A percentile compares a stretch with the other conserved stretches of the same genome.
Conservation (phyloP, 1,284 basidiomycete species). For the Inonotus obliquus region DNA sequence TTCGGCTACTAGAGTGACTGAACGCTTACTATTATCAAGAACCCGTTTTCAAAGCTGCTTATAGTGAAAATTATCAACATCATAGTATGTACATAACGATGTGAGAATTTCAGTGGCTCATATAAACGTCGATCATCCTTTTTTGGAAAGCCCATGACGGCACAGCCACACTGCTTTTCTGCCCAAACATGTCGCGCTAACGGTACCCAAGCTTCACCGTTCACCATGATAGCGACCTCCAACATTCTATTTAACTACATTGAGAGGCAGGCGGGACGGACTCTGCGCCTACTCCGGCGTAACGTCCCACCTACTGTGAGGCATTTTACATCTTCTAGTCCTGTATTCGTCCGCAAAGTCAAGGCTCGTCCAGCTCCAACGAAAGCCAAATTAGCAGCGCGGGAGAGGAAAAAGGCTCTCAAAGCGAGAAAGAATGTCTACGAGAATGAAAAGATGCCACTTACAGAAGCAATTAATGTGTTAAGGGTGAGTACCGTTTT, state of each 20-base stretch:
- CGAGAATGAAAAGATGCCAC: constrained; percentile 55
- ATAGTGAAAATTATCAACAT: too few species aligned
- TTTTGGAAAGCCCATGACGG: not conserved
- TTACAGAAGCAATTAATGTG: constrained; percentile 60
- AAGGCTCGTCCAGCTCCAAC: constrained; percentile 18
- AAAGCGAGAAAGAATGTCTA: constrained; percentile 42
- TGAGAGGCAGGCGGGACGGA: not conserved
- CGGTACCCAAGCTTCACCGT: not conserved
- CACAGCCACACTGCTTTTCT: not conserved
- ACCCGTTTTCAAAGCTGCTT: not conserved
- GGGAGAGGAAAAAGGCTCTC: constrained; percentile 31
- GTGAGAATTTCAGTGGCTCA: too few species aligned
- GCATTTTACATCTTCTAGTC: constrained; percentile 16
- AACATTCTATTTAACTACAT: not conserved
- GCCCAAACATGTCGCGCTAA: not conserved
- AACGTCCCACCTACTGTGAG: not conserved
- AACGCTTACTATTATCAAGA: not conserved
- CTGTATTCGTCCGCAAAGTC: constrained; percentile 14
- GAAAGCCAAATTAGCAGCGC: constrained; percentile 32
- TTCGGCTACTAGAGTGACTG: not conserved
- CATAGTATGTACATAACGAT: too few species aligned
- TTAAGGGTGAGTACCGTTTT: constrained; percentile 53
- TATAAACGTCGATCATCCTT: not conserved
- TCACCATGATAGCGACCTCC: constrained; percentile 3
- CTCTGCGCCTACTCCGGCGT: not conserved